Conservation (phyloP, 352 stramenopile species). For the Phytophthora citrophthora region DNA sequence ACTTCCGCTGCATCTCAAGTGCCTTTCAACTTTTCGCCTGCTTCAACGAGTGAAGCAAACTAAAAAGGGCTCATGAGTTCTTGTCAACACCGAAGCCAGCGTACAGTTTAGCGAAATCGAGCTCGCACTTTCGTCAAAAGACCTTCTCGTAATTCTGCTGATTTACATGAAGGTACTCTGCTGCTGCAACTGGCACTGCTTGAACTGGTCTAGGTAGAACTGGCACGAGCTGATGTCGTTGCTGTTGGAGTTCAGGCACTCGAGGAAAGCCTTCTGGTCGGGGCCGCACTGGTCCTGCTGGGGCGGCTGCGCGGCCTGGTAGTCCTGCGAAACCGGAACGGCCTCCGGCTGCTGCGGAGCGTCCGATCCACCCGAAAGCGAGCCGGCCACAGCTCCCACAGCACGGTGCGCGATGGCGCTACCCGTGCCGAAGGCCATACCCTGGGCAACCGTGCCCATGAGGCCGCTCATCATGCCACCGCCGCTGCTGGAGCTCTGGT, state of each 20-base stretch:
- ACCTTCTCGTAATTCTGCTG: neutral
- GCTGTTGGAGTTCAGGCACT: conserved; percentile 86
- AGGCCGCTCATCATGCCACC: conserved; percentile 95
- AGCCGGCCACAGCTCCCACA: conserved; percentile 77
- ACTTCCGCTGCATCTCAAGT: neutral
- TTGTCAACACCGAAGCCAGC: neutral
- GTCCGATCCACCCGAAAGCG: conserved; percentile 68
- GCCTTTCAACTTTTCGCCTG: conserved; percentile 2
- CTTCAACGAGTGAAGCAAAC: neutral
- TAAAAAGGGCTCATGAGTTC: conserved; percentile 6
- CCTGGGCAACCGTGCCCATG: conserved; percentile 95
- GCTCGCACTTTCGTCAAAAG: conserved; percentile 12
- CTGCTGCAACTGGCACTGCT: conserved; percentile 84
- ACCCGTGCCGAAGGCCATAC: conserved; percentile 98
- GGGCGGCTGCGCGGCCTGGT: conserved; percentile 36
- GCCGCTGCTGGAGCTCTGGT: conserved; percentile 54
- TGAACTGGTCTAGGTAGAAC: conserved; percentile 91
- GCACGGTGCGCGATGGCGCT: conserved; percentile 95
- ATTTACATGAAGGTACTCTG: conserved; percentile 71
- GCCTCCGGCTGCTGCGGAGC: conserved; percentile 50
- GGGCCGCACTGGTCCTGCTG: conserved; percentile 67
- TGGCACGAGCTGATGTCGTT: conserved; percentile 91
- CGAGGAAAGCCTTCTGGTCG: conserved; percentile 84
- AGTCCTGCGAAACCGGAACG: conserved; percentile 26
- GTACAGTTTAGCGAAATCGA: neutral